Conservation (phyloP, 257 asterid species). For the Capsicum pubescens region DNA sequence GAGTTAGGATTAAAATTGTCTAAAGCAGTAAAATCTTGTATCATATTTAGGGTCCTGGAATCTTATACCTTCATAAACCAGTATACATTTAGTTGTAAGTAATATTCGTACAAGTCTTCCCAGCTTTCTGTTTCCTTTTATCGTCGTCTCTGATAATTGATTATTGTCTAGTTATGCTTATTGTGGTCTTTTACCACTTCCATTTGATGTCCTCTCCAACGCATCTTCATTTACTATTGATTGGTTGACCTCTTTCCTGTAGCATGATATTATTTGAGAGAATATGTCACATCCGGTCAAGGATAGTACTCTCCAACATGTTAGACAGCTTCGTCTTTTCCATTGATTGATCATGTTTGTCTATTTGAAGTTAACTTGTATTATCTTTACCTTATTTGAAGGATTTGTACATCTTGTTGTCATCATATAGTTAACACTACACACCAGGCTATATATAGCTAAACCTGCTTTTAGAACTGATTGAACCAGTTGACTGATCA, state of each 20-base stretch:
- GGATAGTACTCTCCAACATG: background rate
- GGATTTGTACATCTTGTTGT: background rate
- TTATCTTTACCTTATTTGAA: background rate
- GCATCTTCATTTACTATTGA: background rate
- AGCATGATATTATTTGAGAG: background rate
- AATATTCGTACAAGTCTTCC: slow-evolving; percentile 11
- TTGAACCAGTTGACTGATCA: background rate
- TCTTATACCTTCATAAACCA: background rate
- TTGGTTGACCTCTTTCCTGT: slow-evolving; percentile 16
- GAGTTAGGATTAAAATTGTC: slow-evolving; percentile 24
- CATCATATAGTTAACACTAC: too few species aligned
- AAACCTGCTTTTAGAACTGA: background rate
- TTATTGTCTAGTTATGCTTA: background rate
- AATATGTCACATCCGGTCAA: background rate
- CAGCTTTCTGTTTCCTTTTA: background rate
- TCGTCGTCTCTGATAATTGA: slow-evolving; percentile 19
- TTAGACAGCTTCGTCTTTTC: background rate
- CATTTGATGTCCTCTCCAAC: background rate
- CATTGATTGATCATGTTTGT: slow-evolving; percentile 11
- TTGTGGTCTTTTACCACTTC: background rate
- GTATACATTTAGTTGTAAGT: background rate
- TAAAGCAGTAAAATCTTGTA: background rate
- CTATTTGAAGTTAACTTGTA: background rate
- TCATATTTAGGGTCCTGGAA: background rate
- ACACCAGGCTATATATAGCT: background rate